Conservation (phyloP, 2,329 filamentous ascomycete genomes). For the Rhexocercosporidium sp. region DNA sequence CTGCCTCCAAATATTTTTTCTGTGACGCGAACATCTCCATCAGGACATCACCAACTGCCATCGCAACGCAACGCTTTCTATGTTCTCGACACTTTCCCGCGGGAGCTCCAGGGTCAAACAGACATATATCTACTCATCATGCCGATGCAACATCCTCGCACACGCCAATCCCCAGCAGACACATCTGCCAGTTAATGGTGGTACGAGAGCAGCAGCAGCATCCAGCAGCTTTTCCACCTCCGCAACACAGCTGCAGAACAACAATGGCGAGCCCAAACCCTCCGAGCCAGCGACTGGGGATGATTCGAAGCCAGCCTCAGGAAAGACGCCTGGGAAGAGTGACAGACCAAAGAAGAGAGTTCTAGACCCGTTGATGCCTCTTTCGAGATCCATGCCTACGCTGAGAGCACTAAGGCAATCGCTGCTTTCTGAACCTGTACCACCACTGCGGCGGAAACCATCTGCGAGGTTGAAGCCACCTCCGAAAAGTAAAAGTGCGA, state of each 20-base stretch:
- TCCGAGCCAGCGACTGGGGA: neutral
- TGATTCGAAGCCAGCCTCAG: neutral
- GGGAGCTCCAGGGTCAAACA: slow-evolving; percentile 27
- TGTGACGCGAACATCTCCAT: neutral
- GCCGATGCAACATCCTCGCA: slow-evolving; percentile 26
- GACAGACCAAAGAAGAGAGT: neutral
- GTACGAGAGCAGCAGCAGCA: neutral
- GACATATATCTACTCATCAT: slow-evolving; percentile 35
- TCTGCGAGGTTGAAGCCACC: neutral
- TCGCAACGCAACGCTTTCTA: slow-evolving; percentile 17
- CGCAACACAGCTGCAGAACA: neutral
- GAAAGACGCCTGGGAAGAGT: too few relatives aligned
- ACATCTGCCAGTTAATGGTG: slow-evolving; percentile 10
- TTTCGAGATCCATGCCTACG: slow-evolving; percentile 2
- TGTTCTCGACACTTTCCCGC: slow-evolving; percentile 37
- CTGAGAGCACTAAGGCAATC: slow-evolving; percentile 10
- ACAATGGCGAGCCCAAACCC: neutral
- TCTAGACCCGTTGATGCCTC: neutral
- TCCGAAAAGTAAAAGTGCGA: neutral
- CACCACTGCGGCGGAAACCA: neutral
- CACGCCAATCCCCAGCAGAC: slow-evolving; percentile 9
- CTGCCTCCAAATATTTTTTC: slow-evolving; percentile 7
- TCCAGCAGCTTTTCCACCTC: slow-evolving; percentile 11
- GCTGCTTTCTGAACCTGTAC: slow-evolving; percentile 5
- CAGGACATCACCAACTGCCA: neutral